These are phyloP conservation scores for Phoenix dactylifera DNA, from an alignment of 176 grass and related monocot species.

Conservation along the genomic window DNA sequence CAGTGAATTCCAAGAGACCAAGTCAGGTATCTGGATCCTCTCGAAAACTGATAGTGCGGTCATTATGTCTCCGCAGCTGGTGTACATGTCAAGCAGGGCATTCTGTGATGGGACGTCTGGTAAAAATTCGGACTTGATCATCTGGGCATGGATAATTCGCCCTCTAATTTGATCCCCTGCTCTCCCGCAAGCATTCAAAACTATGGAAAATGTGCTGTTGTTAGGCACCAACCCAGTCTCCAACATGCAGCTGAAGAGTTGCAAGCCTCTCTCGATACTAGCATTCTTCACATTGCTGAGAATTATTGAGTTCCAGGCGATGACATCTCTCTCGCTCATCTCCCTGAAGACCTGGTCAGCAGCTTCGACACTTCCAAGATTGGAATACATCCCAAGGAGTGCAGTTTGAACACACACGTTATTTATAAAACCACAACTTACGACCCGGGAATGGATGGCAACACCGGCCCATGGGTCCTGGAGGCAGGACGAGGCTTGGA, in stretches of 20 bases:
- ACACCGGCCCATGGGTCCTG: conserved; percentile 14
- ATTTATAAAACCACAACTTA: conserved; percentile 29
- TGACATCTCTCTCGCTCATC: conserved; percentile 42
- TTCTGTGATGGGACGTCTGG: conserved; percentile 60
- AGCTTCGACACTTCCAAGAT: conserved; percentile 26
- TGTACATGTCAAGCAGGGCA: conserved; percentile 72
- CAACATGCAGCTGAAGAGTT: conserved; percentile 41
- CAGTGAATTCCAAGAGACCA: conserved; percentile 86
- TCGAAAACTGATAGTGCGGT: conserved; percentile 40
- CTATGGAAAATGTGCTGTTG: conserved; percentile 39
- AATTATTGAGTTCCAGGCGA: conserved; percentile 68
- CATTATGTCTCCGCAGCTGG: conserved; percentile 44
- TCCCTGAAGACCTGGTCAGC: conserved; percentile 58
- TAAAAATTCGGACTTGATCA: conserved; percentile 46
- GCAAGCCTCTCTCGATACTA: conserved; percentile 24
- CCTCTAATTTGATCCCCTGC: conserved; percentile 25
- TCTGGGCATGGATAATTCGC: conserved; percentile 55
- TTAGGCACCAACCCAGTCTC: conserved; percentile 28
- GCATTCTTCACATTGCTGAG: conserved; percentile 57
- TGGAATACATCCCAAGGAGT: conserved; percentile 66
- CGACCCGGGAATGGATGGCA: conserved; percentile 23
- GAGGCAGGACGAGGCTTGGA: conserved; percentile 28
- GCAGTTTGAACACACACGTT: conserved; percentile 55
- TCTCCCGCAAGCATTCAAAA: conserved; percentile 44
- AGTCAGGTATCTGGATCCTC: conserved; percentile 41